These are phyloP conservation scores for Croton laevigatus DNA, from an alignment of 441 rosid genomes.

Conservation along the genomic window DNA sequence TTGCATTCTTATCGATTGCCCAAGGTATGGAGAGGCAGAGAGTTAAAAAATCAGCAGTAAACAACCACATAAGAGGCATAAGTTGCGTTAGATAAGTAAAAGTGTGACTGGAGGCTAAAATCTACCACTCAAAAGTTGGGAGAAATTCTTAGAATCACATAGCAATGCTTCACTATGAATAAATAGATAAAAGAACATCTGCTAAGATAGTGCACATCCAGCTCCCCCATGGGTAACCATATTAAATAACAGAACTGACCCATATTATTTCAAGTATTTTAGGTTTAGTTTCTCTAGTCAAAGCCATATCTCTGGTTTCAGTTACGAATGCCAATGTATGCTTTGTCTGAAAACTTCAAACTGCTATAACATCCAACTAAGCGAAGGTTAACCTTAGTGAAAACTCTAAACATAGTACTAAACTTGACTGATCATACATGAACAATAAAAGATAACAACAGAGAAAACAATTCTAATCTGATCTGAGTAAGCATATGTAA, in stretches of 20 bases:
- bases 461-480: not conserved
- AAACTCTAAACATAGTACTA: not conserved
- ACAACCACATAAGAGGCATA: too few relatives aligned
- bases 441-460: not conserved
- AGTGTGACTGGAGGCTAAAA: too few relatives aligned
- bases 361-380: not conserved
- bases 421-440: not conserved
- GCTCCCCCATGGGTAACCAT: not conserved
- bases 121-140: too few relatives aligned
- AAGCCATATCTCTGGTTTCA: not conserved
- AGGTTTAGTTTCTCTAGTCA: not conserved
- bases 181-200: too few relatives aligned
- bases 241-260: not conserved
- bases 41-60: too few relatives aligned
- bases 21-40: too few relatives aligned
- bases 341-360: not conserved
- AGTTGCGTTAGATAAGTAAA: too few relatives aligned
- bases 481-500: slow-evolving; percentile 13
- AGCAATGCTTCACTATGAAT: too few relatives aligned
- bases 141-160: too few relatives aligned
- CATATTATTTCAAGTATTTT: not conserved
- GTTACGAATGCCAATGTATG: not conserved
- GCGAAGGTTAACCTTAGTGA: not conserved
- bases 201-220: too few relatives aligned
- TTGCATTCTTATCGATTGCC: too few relatives aligned